Base-by-base conservation (phyloP, 78 protist genomes). In the slime mould (Dictyostelium discoideum) region DNA sequence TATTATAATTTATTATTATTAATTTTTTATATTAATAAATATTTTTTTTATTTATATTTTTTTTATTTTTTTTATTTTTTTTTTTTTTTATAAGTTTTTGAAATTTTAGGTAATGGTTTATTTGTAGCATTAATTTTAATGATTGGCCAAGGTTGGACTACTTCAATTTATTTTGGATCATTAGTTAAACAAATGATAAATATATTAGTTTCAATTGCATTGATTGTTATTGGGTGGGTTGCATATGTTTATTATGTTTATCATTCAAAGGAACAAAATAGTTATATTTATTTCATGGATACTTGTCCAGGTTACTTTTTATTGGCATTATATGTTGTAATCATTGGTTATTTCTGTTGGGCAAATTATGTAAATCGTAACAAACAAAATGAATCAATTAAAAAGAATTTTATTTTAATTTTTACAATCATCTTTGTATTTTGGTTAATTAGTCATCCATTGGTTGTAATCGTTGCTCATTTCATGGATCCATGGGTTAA, bases 71-170 rank as follows among this genome's bases (percentile, higher is more conserved):
- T 8, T 48, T 18, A n/a, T 44, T 39, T 44, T 79, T 39, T 44
- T 48, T 29, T 29, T 72, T 11, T 29, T 80, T 48, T 10, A 42
- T 2, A 42, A 42, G 84, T 79, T 18, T 32, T 87, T 57, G 72
- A 50, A 14, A 39, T 87, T 24, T 63, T 87, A 29, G 73, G 78
- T 8, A 39, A 18, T 60, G 44, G 85, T 1, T 72, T 88, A 60
- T 88, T 78, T 42, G 84, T 88, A 13, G 29, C 65, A 57, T 80
- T 88, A 42, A n/a, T 88, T 39, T 42, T 88, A 22, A 40, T 88
- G 82, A 73, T 88, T 24, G 67, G 72, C 5, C 94, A 88, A 88
- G 94, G 94, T n/a, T 88, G 86, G 85, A 88, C 94, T 20, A 88
- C 84, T 24, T 88, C 94, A 10, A 24, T 73, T 14, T 88, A 80